Evolutionary conservation across 306 rosid species (phyloP), one percentile per base, ranked within the genome.

Genomic region (Lotus japonicus): DNA sequence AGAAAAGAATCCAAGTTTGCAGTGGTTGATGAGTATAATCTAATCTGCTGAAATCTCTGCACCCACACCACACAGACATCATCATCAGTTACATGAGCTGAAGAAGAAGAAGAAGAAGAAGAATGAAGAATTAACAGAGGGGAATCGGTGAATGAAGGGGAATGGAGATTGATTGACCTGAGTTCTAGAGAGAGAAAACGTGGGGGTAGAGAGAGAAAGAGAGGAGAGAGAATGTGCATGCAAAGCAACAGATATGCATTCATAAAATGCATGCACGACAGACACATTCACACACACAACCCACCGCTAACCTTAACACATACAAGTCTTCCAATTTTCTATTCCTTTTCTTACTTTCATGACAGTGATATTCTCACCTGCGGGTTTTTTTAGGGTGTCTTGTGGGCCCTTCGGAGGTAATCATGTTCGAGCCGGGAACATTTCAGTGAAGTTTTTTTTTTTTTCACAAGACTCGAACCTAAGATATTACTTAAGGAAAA

Each of bases 221-320:
- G 58, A 12, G 13, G 56, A 74, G 78, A 42, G 68, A 43, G 35
- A 39, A 83, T 79, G 81, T 91, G 94, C 98, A 92, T 92, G 98
- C 98, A 92, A 87, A 80, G 84, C 77, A 82, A 84, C 80, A 81
- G 88, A 3, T 1, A 21, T 1, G 3, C 2, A 79, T 73, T 87
- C 95, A 87, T 87, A 87, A 89, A 86, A 86, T 89, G 97, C 98
- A 92, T 92, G 98, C 98, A 92, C 91, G 95, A 92, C 92, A 89
- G 87, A 87, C 89, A 95, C 87, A 92, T 78, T 80, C 88, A 71
- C 89, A 64, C 15, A 66, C 87, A 59, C 71, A 66, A 58, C 55
- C 43, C 82, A 77, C 81, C 84, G 77, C 84, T 49, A 66, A 18
- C 54, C 89, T 79, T 70, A 79, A 56, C 66, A 16, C 54, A 4